Evolutionary conservation across 257 asterid species (phyloP).

Genomic region (Scutellaria galericulata): DNA sequence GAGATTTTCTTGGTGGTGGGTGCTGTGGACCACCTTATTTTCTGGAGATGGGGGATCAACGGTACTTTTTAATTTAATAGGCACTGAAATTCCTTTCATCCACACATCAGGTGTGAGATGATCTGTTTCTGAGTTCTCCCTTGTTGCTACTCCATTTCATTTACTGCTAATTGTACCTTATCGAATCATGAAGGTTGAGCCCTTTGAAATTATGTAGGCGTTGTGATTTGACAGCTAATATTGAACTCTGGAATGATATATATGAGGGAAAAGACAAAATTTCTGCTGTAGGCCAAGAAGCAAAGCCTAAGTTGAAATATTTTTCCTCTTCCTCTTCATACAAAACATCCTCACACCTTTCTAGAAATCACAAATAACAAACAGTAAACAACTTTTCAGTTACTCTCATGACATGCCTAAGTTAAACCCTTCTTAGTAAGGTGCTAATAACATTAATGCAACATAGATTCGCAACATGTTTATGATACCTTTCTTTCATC

Average conservation of each 20-base stretch:
- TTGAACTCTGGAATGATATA: too few species aligned
- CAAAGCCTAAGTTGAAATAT: background rate
- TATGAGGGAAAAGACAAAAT: too few species aligned
- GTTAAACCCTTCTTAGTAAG: background rate
- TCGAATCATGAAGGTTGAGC: background rate
- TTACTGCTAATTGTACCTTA: background rate
- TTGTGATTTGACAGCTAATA: background rate
- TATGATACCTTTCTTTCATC: constrained; percentile 10
- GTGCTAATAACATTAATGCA: constrained; percentile 22
- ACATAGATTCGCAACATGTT: background rate
- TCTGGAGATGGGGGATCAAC: constrained; percentile 10
- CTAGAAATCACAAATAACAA: constrained; percentile 4
- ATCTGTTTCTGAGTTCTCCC: background rate
- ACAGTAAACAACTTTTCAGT: background rate
- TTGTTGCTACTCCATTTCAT: background rate
- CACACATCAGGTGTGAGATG: background rate
- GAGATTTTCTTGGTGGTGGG: constrained; percentile 11
- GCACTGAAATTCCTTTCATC: constrained; percentile 1
- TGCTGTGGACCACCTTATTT: constrained; percentile 12
- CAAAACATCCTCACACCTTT: background rate
- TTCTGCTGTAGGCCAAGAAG: constrained; percentile 5
- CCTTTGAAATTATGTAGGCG: background rate
- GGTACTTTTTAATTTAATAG: background rate
- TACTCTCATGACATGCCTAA: constrained; percentile 14
- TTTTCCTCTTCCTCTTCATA: background rate